Evolutionary conservation across 805 yeast genomes (phyloP).

Genomic region (Danielia reshetovae): DNA sequence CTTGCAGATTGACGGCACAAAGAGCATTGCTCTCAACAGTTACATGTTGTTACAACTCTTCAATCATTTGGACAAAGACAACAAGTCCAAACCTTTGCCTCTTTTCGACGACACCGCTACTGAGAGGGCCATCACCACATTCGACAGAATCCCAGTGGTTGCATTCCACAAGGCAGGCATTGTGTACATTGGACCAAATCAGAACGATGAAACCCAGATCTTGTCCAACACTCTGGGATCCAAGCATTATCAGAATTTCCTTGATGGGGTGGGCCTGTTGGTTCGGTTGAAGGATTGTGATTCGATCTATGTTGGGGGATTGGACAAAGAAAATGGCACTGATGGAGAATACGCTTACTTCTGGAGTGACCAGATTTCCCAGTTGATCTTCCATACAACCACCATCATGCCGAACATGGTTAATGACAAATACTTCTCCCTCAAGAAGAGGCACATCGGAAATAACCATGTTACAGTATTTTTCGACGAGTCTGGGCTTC

Average conservation of each 20-base stretch:
- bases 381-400: constrained; percentile 72
- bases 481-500: constrained; percentile 67
- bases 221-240: constrained; percentile 66
- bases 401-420: constrained; percentile 69
- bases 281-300: constrained; percentile 52
- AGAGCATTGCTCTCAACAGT: constrained; percentile 27
- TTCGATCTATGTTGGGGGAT: constrained; percentile 67
- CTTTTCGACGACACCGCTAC: constrained; percentile 46
- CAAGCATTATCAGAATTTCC: constrained; percentile 52
- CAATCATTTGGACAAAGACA: constrained; percentile 36
- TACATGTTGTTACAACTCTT: constrained; percentile 50
- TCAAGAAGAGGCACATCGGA: constrained; percentile 83
- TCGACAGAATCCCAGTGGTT: constrained; percentile 75
- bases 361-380: constrained; percentile 69
- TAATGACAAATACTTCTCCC: constrained; percentile 40
- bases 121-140: constrained; percentile 49
- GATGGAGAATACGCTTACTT: constrained; percentile 76
- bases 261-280: constrained; percentile 55
- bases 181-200: constrained; percentile 68
- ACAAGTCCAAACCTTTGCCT: constrained; percentile 42
- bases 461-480: constrained; percentile 78
- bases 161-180: constrained; percentile 78
- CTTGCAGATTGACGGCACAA: constrained; percentile 8
- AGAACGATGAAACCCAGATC: constrained; percentile 59
- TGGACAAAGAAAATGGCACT: constrained; percentile 61